Evolutionary conservation across 805 yeast species (phyloP).

Genomic region (Saccharomycopsis lassenensis): DNA sequence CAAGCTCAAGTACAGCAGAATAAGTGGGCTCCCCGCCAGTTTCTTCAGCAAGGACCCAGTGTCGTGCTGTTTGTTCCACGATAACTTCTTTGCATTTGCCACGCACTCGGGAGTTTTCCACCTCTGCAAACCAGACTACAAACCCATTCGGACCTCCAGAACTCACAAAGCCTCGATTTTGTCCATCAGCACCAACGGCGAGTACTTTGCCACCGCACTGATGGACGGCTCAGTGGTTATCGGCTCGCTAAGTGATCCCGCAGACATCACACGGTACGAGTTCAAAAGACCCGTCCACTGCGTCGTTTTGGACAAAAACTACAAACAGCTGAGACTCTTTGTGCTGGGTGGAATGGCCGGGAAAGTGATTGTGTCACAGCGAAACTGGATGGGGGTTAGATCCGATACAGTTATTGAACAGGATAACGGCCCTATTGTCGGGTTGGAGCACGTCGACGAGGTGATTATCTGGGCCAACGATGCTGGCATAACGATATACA

Average conservation of each 20-base stretch:
- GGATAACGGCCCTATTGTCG: conserved; percentile 60
- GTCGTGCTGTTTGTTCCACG: conserved; percentile 55
- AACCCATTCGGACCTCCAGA: conserved; percentile 58
- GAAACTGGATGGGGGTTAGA: conserved; percentile 82
- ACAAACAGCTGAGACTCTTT: conserved; percentile 49
- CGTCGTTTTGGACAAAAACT: conserved; percentile 68
- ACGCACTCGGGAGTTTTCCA: conserved; percentile 83
- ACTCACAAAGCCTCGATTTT: conserved; percentile 82
- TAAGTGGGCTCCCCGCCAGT: conserved; percentile 53
- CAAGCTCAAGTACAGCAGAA: conserved; percentile 58
- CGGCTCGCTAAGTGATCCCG: conserved; percentile 52
- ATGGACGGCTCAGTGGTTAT: conserved; percentile 89
- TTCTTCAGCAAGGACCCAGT: conserved; percentile 71
- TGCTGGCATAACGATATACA: conserved; percentile 61
- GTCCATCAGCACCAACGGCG: conserved; percentile 62
- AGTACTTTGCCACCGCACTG: conserved; percentile 74
- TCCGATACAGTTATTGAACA: conserved; percentile 53
- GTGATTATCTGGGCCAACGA: conserved; percentile 78
- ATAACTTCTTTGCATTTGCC: conserved; percentile 62
- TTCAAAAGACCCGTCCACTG: conserved; percentile 84
- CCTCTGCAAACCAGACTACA: conserved; percentile 48
- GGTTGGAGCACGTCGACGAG: conserved; percentile 51
- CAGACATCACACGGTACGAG: conserved; percentile 64
- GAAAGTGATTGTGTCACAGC: conserved; percentile 57
- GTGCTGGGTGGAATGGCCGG: conserved; percentile 90